Evolutionary conservation across 2,329 filamentous ascomycete genomes (phyloP), one percentile per base, ranked within the genome.

Genomic region (Hawksworthiomyces lignivorus): DNA sequence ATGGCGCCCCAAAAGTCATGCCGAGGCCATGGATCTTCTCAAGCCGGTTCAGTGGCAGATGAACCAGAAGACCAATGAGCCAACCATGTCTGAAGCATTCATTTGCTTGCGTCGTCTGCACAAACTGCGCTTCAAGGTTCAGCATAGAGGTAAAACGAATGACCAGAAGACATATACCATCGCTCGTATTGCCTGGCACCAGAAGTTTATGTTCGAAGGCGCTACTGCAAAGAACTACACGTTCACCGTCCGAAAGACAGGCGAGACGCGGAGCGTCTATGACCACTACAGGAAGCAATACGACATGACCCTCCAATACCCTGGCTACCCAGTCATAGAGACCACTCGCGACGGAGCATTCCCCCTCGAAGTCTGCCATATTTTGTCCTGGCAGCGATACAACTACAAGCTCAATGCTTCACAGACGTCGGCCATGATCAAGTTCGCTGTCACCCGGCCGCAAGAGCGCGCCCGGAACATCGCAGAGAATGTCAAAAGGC

Each of bases 401-500:
- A 65, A 67, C 0, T 82, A 67, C 62, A 84, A 84, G 60, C 58
- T 84, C 2, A 72, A 72, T 40, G 67, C 72, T 0, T 42, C 54
- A 0, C 73, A 94, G 64, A 96, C 90, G 0, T 67, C 82, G 0
- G 64, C 73, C 5, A 98, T 98, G 92, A 96, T 98, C 67, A 90
- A 84, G 60, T 87, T 90, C 54, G 89, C 90, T 0, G 90, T 95
- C 5, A 87, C 84, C 6, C 74, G 82, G 1, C 92, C 92, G 0
- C 58, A 60, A 0, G 59, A 79, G 22, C 84, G 92, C n/a, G 75
- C 77, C 50, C 52, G 58, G 0, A 77, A 84, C 17, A 88, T 97
- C 51, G 64, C 79, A 36, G 59, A 73, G 4, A 84, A 84, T 14
- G 75, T 95, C 8, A 56, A 64, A 0, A 73, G 83, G 50, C 69